Evolutionary conservation across 2,329 filamentous ascomycete genomes (phyloP).

Genomic region (Annulohypoxylon truncatum): DNA sequence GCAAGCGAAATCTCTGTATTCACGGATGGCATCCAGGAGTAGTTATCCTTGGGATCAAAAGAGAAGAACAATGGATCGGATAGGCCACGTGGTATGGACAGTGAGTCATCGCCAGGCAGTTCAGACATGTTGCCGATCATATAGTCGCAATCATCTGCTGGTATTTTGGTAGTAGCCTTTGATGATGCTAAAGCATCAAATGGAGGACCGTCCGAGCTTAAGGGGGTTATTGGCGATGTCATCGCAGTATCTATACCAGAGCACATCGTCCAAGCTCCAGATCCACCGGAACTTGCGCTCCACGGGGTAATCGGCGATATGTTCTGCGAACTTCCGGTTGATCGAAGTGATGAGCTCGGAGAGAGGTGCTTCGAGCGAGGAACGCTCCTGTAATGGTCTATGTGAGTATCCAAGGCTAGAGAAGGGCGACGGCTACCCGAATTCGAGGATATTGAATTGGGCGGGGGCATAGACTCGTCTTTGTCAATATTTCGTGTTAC

Average conservation of each 20-base stretch:
- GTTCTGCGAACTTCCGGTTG: slow-evolving; percentile 53
- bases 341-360: slow-evolving; percentile 51
- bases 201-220: slow-evolving; percentile 48
- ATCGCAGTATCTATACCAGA: slow-evolving; percentile 57
- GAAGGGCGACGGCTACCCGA: slow-evolving; percentile 44
- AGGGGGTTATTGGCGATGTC: slow-evolving; percentile 59
- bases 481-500: slow-evolving; percentile 2
- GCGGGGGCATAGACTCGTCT: slow-evolving; percentile 26
- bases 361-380: slow-evolving; percentile 45
- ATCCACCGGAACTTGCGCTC: slow-evolving; percentile 48
- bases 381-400: slow-evolving; percentile 45
- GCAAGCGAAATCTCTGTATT: slow-evolving; percentile 52
- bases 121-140: slow-evolving; percentile 53
- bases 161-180: slow-evolving; percentile 43
- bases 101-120: slow-evolving; percentile 57
- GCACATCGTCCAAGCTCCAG: slow-evolving; percentile 54
- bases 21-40: slow-evolving; percentile 50
- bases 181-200: slow-evolving; percentile 44
- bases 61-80: slow-evolving; percentile 54
- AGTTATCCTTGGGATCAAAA: slow-evolving; percentile 50
- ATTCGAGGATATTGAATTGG: slow-evolving; percentile 14
- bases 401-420: slow-evolving; percentile 48
- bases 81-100: slow-evolving; percentile 49
- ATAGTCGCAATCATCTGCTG: slow-evolving; percentile 46
- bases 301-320: slow-evolving; percentile 63